Evolutionary conservation across 169 alveolate species (phyloP), one percentile per base, ranked within the genome.

Genomic region (Plasmodium gallinaceum): DNA sequence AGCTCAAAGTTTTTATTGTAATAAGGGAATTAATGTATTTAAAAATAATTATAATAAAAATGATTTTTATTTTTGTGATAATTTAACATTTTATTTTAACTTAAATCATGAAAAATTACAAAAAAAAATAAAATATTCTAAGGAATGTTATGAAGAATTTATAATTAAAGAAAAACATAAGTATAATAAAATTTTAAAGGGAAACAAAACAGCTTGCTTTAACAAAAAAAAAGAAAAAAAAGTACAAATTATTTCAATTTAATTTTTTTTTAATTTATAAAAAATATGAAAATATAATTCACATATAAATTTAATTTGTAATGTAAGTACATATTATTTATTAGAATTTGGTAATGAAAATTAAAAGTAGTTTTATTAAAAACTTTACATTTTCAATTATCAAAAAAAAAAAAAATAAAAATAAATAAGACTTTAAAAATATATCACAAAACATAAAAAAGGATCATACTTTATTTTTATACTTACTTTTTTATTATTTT

Each of bases 111-210:
- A 80, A 10, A 80, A 66, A 43, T 18, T 80, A 16, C 7, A 24
- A 57, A 80, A 48, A 5, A 80, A 80, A 57, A 32, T 32, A 18
- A 51, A 80, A 42, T 65, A 52, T n/a, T 80, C 90, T 7, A 45
- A 80, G 45, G 46, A 16, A 8, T 32, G 24, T 12, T 65, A 80
- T 68, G 80, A 80, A 60, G 90, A 80, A 54, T 80, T 80, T 37
- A 60, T 80, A 43, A 18, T 80, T 9, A 80, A 80, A 43, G 90
- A 51, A 58, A 57, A 80, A 58, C 90, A 68, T 46, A 80, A 80
- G 51, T 80, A 80, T 66, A 66, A 71, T 45, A 80, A 68, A 60
- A 14, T 80, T 52, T 26, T 58, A 8, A 52, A 26, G 5, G 57
- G 60, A 9, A 26, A 37, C 7, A 46, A 64, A 52, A 12, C 48